Evolutionary conservation across 2,329 filamentous ascomycete genomes (phyloP).

Genomic region (Penicillium sp.): DNA sequence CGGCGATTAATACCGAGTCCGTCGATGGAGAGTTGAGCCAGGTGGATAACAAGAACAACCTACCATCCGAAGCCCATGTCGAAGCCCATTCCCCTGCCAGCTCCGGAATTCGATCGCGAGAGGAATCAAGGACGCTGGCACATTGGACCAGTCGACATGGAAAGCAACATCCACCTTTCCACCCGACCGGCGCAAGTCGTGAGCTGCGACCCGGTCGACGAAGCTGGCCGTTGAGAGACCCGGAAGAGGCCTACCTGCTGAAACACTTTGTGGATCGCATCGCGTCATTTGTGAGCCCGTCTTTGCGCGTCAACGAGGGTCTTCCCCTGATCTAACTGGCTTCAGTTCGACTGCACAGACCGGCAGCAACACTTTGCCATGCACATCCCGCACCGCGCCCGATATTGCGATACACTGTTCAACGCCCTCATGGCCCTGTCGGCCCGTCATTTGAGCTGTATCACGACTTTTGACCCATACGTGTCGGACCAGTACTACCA

Average conservation of each 20-base stretch:
- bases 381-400: constrained; percentile 28
- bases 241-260: constrained; percentile 21
- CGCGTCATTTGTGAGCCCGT: constrained; percentile 20
- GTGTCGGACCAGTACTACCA: constrained; percentile 49
- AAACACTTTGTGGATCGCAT: constrained; percentile 26
- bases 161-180: neutral
- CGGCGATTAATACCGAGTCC: neutral
- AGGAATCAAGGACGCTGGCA: neutral
- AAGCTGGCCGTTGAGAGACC: constrained; percentile 25
- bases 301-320: neutral
- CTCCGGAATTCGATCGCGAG: neutral
- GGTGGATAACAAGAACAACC: neutral
- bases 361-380: constrained; percentile 31
- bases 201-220: constrained; percentile 7
- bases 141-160: neutral
- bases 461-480: constrained; percentile 43
- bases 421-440: constrained; percentile 49
- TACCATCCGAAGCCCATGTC: neutral
- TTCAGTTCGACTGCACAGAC: constrained; percentile 33
- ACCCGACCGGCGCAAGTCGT: neutral
- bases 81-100: no score
- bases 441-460: constrained; percentile 47
- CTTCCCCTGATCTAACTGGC: constrained; percentile 1
- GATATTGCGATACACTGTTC: constrained; percentile 37
- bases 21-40: neutral